Base-by-base conservation (phyloP, 2,329 filamentous ascomycete species). In the Verticillium nubilum region DNA sequence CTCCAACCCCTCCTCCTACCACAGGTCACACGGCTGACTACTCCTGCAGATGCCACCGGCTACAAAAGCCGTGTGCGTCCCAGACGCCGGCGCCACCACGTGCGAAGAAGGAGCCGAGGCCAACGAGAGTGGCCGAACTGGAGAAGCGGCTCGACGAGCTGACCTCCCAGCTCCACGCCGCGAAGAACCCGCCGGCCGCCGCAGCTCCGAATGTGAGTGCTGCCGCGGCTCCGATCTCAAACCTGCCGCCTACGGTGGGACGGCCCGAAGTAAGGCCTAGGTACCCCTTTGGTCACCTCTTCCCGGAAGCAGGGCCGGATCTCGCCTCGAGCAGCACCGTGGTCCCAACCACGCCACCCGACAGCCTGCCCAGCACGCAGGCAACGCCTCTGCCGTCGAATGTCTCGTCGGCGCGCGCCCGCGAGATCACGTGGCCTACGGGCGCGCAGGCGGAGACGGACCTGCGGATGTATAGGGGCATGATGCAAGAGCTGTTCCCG, bases 121-220 rank as follows among this genome's bases (percentile, higher is more conserved):
- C 78, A 17, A 81, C 78, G 19, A 72, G 79, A 54, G 79, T 82
- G 47, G 75, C 79, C 19, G 79, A 81, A 67, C 72, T 82, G 12
- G 80, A 82, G 68, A 78, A 77, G 67, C 73, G 79, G 1, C 72
- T 82, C 1, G 74, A 81, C 60, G 77, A 81, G 66, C 70, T 82
- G 59, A 79, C 78, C 2, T 76, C 76, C 1, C 76, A 78, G 56
- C 72, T 81, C 50, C 72, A 75, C 61, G 66, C 66, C 12, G 66
- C 65, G 31, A 56, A 60, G 58, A 50, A 19, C 58, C 23, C 33
- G 28, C 15, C 27, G 19, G n/a, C 54, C 25, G 35, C 27, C 37
- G 25, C 47, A 52, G 35, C 27, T 57, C 55, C 12, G 57, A n/a
- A n/a, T n/a, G n/a, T n/a, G n/a, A n/a, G n/a, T n/a, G n/a, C 52